Evolutionary conservation across 768 basidiomycete genomes (phyloP).

Genomic region (Hemileccinum rubropunctum): DNA sequence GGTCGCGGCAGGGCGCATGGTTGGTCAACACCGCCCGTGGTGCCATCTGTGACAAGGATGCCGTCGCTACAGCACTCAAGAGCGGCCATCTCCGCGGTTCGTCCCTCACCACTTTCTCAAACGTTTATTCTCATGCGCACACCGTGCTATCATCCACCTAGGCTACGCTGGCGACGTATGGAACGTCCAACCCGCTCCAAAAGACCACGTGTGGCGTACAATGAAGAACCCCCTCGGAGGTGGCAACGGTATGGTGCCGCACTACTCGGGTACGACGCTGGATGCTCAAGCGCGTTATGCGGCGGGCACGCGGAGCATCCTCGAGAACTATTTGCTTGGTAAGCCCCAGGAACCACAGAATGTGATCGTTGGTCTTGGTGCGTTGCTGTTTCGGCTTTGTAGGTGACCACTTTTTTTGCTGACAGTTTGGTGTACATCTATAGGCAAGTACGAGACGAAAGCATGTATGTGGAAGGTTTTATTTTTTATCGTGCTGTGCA

Average conservation of each 20-base stretch:
- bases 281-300: constrained; percentile 89
- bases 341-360: constrained; percentile 73
- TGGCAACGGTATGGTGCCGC: constrained; percentile 87
- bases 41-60: constrained; percentile 83
- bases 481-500: background rate
- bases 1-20: constrained; percentile 65
- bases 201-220: constrained; percentile 81
- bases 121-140: background rate
- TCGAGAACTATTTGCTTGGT: constrained; percentile 63
- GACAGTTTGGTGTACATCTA: background rate
- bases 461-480: constrained; percentile 34
- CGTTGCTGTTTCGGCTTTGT: background rate
- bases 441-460: constrained; percentile 46
- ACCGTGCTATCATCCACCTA: background rate
- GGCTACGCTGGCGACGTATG: constrained; percentile 62
- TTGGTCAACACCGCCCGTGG: constrained; percentile 91
- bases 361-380: constrained; percentile 68
- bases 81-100: constrained; percentile 68
- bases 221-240: constrained; percentile 77
- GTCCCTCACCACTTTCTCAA: background rate
- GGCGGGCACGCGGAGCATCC: constrained; percentile 61
- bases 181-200: constrained; percentile 84
- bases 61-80: constrained; percentile 69
- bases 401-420: background rate
- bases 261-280: constrained; percentile 84